Evolutionary conservation across 2,329 filamentous ascomycete genomes (phyloP), one percentile per base, ranked within the genome.

Genomic region (Dichotomopilus funicola): DNA sequence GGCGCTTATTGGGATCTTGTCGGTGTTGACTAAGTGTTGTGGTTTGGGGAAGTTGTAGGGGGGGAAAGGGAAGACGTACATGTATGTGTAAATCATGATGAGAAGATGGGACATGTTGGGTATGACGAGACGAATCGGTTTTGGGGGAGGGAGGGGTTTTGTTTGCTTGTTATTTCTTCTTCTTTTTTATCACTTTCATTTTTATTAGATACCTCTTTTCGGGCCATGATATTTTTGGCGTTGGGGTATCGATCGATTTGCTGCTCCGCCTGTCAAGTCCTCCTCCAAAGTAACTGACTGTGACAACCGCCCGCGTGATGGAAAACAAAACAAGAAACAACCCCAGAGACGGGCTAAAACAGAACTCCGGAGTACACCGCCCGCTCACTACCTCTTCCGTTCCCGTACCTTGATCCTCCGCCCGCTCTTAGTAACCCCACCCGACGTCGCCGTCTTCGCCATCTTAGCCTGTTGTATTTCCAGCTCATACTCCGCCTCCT

Each of bases 401-500:
- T 81, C 75, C 60, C 80, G 77, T 54, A 85, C 75, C 73, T 82
- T 84, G 60, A 84, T 78, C 71, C 82, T 85, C 68, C 78, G 78
- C 31, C 83, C 82, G 41, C 74, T 73, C 66, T 81, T 82, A 34
- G 79, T 84, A n/a, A 75, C 65, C 11, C 81, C 80, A 40, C 80
- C 80, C 5, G 78, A 76, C 1, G 82, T 85, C 7, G 78, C 73
- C 61, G 81, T 83, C 73, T 86, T 86, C 38, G 80, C 81, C 82
- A 85, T 86, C 67, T 78, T 80, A 13, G 81, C 79, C 57, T 78
- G 74, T 68, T 85, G 81, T 53, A 82, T 57, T 59, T 82, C 81
- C 33, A 86, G 72, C 62, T 78, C 72, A 41, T 74, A 70, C 68
- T 86, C 83, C 31, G 81, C 78, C 27, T 76, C 72, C n/a, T 75